Evolutionary conservation across 2,329 filamentous ascomycete species (phyloP), one percentile per base, ranked within the genome.

Genomic region (Phialemoniopsis sp.): DNA sequence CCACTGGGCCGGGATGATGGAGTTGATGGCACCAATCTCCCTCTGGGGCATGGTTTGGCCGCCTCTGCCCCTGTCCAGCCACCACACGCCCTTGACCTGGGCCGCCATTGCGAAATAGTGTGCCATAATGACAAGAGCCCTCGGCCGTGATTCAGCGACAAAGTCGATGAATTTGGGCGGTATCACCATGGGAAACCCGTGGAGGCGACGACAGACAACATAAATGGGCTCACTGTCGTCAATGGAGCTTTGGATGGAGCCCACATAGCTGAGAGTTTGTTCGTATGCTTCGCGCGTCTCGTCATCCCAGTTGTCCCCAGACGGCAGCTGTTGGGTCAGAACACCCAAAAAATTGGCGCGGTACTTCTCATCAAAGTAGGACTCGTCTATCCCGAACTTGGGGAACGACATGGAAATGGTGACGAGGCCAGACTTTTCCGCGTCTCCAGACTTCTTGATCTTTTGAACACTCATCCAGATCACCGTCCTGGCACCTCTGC

Each of bases 161-260:
- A 56, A 45, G 9, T 48, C 46, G 34, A 53, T 40, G 19, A 52
- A 56, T 12, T 34, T 38, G 2, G 47, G 32, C 13, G 52, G 52
- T 14, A 52, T 36, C 14, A 54, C 32, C 38, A 56, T 42, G 28
- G 51, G 46, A 29, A 56, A 56, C 5, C 44, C 44, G 40, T 56
- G 54, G 26, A 55, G 36, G 4, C 52, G 44, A 4, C 54, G 43
- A 34, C 51, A 44, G 17, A 60, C 28, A 1, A 54, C 51, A 29
- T 60, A 55, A 15, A 52, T 45, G 4, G 58, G 55, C 47, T 61
- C 58, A 21, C 55, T 54, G 28, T 48, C 49, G 37, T 48, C 44
- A 18, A 53, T 48, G 30, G 47, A 43, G 4, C 42, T 38, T 29
- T 56, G 51, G 12, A 56, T 40, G 15, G 49, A 53, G 18, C 54